Conservation (phyloP, 192 early-diverging fungal species). For the Martensiomyces pterosporus region DNA sequence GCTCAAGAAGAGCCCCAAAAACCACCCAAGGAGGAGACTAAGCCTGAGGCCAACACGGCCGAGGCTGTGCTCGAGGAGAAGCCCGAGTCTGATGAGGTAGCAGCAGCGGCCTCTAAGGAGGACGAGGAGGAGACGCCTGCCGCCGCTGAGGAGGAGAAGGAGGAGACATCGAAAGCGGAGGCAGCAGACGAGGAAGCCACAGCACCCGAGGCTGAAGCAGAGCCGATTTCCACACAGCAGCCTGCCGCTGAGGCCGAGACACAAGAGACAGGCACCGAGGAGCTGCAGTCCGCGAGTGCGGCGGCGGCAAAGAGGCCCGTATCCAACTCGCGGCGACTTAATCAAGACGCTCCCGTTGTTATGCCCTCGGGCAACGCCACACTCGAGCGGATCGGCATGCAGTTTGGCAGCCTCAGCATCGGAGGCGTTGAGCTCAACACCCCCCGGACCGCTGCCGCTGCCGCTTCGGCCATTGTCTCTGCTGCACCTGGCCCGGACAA, state of each 20-base stretch:
- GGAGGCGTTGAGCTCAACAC: slow-evolving; percentile 51
- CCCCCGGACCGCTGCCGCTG: slow-evolving; percentile 44
- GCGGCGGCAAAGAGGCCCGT: slow-evolving; percentile 20
- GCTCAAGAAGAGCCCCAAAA: slow-evolving; percentile 20
- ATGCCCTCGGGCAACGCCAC: slow-evolving; percentile 68
- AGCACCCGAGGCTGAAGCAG: slow-evolving; percentile 7
- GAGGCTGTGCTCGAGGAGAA: slow-evolving; percentile 13
- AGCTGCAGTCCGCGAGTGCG: not conserved
- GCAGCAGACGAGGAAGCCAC: slow-evolving; percentile 5
- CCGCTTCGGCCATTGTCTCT: too few species aligned
- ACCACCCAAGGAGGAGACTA: slow-evolving; percentile 8
- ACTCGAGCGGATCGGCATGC: slow-evolving; percentile 61
- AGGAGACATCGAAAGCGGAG: slow-evolving; percentile 1
- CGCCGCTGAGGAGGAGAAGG: slow-evolving; percentile 1
- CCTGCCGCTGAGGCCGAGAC: not conserved
- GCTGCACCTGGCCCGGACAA: slow-evolving; percentile 40
- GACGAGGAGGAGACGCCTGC: slow-evolving; percentile 21
- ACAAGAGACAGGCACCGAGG: not conserved
- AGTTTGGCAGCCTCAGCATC: slow-evolving; percentile 76
- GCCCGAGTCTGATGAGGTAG: slow-evolving; percentile 3
- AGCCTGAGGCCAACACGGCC: not conserved
- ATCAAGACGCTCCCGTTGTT: slow-evolving; percentile 85
- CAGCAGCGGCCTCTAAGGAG: slow-evolving; percentile 10
- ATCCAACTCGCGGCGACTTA: slow-evolving; percentile 62
- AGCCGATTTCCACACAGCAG: not conserved